A percentile compares a stretch with the other conserved stretches of the same genome.
Conservation (phyloP, 805 yeast species). For the Wickerhamiella kurtzmanii region DNA sequence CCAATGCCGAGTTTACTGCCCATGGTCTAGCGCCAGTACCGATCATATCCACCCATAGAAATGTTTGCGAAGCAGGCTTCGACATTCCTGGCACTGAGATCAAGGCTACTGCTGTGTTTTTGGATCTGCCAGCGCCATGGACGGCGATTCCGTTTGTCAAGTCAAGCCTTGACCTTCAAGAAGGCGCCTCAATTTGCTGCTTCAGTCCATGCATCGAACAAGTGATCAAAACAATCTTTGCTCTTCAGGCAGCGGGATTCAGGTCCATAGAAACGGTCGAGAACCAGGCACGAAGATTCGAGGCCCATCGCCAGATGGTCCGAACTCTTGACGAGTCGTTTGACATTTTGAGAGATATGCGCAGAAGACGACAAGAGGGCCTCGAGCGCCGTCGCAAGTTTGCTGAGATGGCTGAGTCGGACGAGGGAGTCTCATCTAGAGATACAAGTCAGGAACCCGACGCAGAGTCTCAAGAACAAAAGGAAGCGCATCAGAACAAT, state of each 20-base stretch:
- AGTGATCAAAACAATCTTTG: slow-evolving; percentile 73
- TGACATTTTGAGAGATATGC: slow-evolving; percentile 66
- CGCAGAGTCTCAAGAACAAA: slow-evolving; percentile 16
- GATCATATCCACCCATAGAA: slow-evolving; percentile 74
- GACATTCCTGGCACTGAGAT: slow-evolving; percentile 16
- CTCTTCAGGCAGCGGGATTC: slow-evolving; percentile 70
- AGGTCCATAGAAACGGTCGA: slow-evolving; percentile 82
- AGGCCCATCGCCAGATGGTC: slow-evolving; percentile 79
- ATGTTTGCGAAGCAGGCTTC: slow-evolving; percentile 85
- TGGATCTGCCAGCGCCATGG: slow-evolving; percentile 97
- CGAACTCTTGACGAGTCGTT: slow-evolving; percentile 69
- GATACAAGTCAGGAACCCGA: slow-evolving; percentile 18
- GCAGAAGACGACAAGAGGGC: slow-evolving; percentile 48
- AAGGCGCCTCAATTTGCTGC: slow-evolving; percentile 68
- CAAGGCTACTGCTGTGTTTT: slow-evolving; percentile 59
- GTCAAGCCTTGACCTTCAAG: slow-evolving; percentile 16
- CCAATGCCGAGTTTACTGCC: slow-evolving; percentile 55
- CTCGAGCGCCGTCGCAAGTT: slow-evolving; percentile 22
- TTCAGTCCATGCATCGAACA: slow-evolving; percentile 98
- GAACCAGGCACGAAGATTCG: slow-evolving; percentile 72
- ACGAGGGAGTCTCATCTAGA: slow-evolving; percentile 4
- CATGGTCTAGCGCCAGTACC: slow-evolving; percentile 42
- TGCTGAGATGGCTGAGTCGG: slow-evolving; percentile 10
- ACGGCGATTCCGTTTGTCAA: slow-evolving; percentile 52
- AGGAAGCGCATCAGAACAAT: slow-evolving; percentile 10